These are phyloP conservation scores for Mortierella sp. DNA, from an alignment of 371 early-diverging fungal species.

Conservation along the genomic window DNA sequence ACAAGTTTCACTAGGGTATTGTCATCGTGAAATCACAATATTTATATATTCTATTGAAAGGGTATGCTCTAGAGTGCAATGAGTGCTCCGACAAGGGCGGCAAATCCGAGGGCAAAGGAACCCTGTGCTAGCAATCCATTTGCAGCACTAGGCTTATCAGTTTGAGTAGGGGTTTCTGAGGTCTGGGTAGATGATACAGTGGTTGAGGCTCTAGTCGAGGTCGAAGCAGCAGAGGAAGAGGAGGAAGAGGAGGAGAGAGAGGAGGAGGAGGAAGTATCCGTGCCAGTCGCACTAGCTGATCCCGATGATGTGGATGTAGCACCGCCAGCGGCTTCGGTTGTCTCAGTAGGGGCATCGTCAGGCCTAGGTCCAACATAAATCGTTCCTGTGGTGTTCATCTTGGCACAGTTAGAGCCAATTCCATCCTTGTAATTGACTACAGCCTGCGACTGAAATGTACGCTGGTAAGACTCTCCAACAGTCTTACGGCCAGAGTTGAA, in stretches of 20 bases:
- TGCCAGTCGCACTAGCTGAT: neutral
- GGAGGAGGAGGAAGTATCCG: neutral
- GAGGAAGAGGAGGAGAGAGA: neutral
- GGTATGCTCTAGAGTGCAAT: conserved; percentile 7
- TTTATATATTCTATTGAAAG: neutral
- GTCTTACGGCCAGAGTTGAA: conserved; percentile 46
- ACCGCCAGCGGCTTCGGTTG: neutral
- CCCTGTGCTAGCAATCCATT: conserved; percentile 1
- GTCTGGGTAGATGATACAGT: neutral
- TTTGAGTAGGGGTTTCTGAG: neutral
- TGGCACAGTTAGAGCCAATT: conserved; percentile 30
- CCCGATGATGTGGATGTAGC: neutral
- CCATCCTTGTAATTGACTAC: conserved; percentile 54
- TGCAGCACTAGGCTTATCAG: conserved; percentile 3
- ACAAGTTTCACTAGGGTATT: neutral
- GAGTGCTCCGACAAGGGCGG: conserved; percentile 15
- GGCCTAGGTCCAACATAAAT: conserved; percentile 38
- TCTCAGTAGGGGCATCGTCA: neutral
- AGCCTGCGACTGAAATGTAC: conserved; percentile 10
- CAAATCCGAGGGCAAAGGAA: conserved; percentile 8
- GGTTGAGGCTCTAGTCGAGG: neutral
- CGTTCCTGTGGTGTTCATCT: conserved; percentile 23
- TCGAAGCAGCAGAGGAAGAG: neutral
- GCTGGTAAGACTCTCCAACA: conserved; percentile 25
- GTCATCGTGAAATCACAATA: neutral